These are phyloP conservation scores for Colletotrichum gigasporum DNA, from an alignment of 2,329 filamentous ascomycete species.

Conservation along the genomic window DNA sequence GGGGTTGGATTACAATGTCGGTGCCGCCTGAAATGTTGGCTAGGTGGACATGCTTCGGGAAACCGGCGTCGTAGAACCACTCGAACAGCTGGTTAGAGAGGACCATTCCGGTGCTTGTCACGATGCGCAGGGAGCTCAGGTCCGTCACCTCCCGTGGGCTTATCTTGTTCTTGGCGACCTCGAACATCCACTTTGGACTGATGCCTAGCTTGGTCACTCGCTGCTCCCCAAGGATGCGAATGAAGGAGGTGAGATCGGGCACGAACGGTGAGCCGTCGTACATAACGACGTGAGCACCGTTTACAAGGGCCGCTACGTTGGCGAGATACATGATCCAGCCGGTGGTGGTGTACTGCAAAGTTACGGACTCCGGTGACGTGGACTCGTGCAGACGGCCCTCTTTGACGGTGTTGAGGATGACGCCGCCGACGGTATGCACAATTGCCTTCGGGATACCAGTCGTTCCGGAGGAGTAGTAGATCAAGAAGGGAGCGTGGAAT, in stretches of 20 bases:
- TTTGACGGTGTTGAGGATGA: constrained; percentile 64
- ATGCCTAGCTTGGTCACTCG: constrained; percentile 78
- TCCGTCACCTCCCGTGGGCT: constrained; percentile 70
- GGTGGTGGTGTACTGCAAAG: constrained; percentile 70
- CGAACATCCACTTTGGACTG: constrained; percentile 80
- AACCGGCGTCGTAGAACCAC: constrained; percentile 79
- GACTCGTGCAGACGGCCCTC: constrained; percentile 66
- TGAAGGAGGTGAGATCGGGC: constrained; percentile 71
- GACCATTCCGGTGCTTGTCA: constrained; percentile 84
- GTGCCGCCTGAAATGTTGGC: constrained; percentile 82
- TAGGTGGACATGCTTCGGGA: constrained; percentile 73
- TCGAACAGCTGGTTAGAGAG: constrained; percentile 80
- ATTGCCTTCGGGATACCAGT: constrained; percentile 89
- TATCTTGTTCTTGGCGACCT: constrained; percentile 72
- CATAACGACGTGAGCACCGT: constrained; percentile 71
- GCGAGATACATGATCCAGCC: constrained; percentile 91
- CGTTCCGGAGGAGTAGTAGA: constrained; percentile 84
- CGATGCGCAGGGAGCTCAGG: constrained; percentile 66
- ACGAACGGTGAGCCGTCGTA: constrained; percentile 87
- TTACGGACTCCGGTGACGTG: constrained; percentile 48
- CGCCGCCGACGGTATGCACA: constrained; percentile 77
- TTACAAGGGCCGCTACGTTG: constrained; percentile 65
- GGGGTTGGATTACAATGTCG: constrained; percentile 66
- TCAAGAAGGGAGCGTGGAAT: constrained; percentile 80
- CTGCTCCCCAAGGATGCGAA: constrained; percentile 70